Evolutionary conservation across 106 monocot genomes (phyloP), one percentile per base, ranked within the genome.

Genomic region (Dendrobium huoshanense): DNA sequence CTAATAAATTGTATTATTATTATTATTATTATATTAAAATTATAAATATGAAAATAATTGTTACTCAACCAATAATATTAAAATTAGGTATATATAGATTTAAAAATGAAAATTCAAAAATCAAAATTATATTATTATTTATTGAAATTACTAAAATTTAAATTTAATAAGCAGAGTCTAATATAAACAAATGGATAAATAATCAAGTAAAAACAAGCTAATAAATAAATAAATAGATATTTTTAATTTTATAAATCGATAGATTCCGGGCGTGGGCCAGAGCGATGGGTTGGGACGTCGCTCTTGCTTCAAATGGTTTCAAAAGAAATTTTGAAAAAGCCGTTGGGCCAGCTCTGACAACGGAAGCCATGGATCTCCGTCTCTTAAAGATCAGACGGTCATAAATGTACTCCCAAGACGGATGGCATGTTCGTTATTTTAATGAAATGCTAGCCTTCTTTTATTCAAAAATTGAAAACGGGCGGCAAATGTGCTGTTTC

Each of bases 401-500:
- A 40, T 9, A 9, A 70, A 37, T 13, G 13, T 13, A 33, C 37
- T 13, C 33, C 0, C 33, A 1, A 0, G 17, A 44, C 1, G 8
- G 16, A 20, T 43, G 43, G 74, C 42, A 74, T 70, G 17, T 6
- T 44, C n/a, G 74, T 74, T 44, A 74, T 74, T 43, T 41, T 20
- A 43, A 29, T 20, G 43, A 2, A 41, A 74, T 20, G 7, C 17
- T 2, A 44, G 74, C 74, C 74, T 43, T 44, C 18, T 74, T 20
- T 73, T 3, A 24, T 4, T 44, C n/a, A 8, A 4, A 44, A 43
- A 74, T 74, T 74, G 43, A 74, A 74, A 74, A 42, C 74, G 74
- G 74, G 42, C 74, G 74, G 74, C 74, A 74, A 74, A 74, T 42
- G 29, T 1, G n/a, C 74, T 18, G 74, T 44, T 73, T 4, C 4